phyloP scores from a whole-genome alignment of 129 eudicot species.

The Tanacetum coccineum region DNA sequence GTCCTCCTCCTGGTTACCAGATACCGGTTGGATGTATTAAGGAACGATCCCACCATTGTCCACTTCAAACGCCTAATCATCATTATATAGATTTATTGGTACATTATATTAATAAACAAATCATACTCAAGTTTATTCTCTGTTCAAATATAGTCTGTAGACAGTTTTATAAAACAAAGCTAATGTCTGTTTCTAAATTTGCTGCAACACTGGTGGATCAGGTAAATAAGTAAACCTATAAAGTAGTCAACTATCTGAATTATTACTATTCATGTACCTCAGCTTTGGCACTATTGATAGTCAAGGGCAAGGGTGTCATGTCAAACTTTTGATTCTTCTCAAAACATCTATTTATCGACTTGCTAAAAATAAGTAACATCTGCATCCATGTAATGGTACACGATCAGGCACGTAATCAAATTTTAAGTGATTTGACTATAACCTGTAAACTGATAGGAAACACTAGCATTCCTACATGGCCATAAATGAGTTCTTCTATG shows the following conservation, averaged over 20 bases:
- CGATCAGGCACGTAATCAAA: too few species aligned
- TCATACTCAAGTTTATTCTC: background rate
- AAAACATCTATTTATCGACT: slow-evolving; percentile 13
- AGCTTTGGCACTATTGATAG: slow-evolving; percentile 60
- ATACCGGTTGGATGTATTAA: slow-evolving; percentile 52
- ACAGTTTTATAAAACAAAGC: too few species aligned
- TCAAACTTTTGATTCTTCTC: too few species aligned
- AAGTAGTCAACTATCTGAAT: background rate
- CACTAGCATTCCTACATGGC: too few species aligned
- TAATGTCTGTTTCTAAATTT: too few species aligned
- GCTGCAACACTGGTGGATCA: background rate
- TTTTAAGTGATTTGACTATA: too few species aligned
- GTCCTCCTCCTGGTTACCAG: slow-evolving; percentile 56
- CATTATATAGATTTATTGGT: too few species aligned
- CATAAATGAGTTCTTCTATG: too few species aligned
- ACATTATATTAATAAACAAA: too few species aligned
- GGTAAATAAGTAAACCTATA: background rate
- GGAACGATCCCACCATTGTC: slow-evolving; percentile 62
- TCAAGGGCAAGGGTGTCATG: slow-evolving; percentile 42
- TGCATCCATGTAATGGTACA: background rate
- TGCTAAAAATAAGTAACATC: slow-evolving; percentile 72
- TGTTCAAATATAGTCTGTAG: too few species aligned
- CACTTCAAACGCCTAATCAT: slow-evolving; percentile 69
- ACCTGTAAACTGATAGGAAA: too few species aligned
- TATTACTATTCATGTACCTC: slow-evolving; percentile 42